A percentile compares a stretch with the other conserved stretches of the same genome.
Evolutionary conservation across 169 alveolate species (phyloP).

Genomic region (Plasmodium malariae): DNA sequence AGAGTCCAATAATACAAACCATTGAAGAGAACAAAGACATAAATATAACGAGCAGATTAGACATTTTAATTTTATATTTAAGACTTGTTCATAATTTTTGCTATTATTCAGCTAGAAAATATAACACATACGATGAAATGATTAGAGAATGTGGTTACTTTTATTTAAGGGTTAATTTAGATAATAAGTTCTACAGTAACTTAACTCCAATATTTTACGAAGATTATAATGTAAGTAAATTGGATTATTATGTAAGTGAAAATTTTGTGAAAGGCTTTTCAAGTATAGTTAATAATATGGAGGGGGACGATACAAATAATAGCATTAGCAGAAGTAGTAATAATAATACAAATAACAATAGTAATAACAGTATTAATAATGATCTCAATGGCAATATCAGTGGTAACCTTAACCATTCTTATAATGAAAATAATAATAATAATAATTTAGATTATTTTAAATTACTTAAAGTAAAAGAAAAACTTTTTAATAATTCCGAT

Average conservation of each 20-base stretch:
- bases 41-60: constrained; percentile 22
- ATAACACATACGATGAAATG: constrained; percentile 69
- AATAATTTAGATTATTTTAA: neutral
- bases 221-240: constrained; percentile 39
- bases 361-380: neutral
- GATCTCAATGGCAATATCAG: neutral
- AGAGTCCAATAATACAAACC: constrained; percentile 30
- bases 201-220: constrained; percentile 62
- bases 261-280: neutral
- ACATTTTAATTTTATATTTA: constrained; percentile 41
- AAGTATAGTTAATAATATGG: neutral
- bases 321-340: neutral
- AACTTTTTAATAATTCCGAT: neutral
- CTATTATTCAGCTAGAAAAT: constrained; percentile 71
- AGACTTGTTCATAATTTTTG: constrained; percentile 74
- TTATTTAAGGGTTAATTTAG: constrained; percentile 48
- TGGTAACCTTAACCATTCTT: neutral
- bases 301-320: neutral
- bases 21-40: constrained; percentile 33
- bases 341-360: neutral
- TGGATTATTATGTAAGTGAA: neutral
- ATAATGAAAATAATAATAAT: neutral
- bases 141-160: constrained; percentile 75
- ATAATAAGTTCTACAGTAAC: constrained; percentile 20
- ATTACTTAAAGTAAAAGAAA: constrained; percentile 11